phyloP scores from a whole-genome alignment of 352 stramenopile genomes.

The Lagenidium giganteum region DNA sequence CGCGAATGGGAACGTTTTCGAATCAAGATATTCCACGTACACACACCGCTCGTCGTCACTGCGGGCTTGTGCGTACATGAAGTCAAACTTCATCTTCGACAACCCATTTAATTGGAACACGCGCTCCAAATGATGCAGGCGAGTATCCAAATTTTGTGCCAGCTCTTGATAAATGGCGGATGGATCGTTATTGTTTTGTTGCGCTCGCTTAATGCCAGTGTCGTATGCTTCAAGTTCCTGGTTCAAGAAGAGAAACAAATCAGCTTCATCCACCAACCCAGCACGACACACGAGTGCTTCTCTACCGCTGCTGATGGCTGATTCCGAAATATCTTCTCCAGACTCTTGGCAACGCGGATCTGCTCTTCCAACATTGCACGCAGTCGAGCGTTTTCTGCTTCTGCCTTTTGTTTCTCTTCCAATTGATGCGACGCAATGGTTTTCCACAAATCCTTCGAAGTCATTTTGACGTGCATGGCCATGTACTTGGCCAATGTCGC shows the following conservation, averaged over 20 bases:
- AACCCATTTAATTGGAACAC: too few species aligned
- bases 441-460: too few species aligned
- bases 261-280: slow-evolving; percentile 24
- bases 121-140: too few species aligned
- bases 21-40: slow-evolving; percentile 1
- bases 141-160: too few species aligned
- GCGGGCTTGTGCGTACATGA: neutral
- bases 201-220: too few species aligned
- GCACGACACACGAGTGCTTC: neutral
- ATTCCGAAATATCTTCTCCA: slow-evolving; percentile 33
- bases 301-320: slow-evolving; percentile 2
- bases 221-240: too few species aligned
- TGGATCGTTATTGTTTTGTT: too few species aligned
- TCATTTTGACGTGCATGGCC: too few species aligned
- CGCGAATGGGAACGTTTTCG: neutral
- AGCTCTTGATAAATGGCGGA: too few species aligned
- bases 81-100: too few species aligned
- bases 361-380: slow-evolving; percentile 30
- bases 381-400: slow-evolving; percentile 18
- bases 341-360: slow-evolving; percentile 33
- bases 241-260: too few species aligned
- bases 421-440: slow-evolving; percentile 1
- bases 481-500: too few species aligned
- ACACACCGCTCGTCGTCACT: neutral
- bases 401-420: slow-evolving; percentile 1